Conservation (phyloP, 108 stramenopile species). For the Nannochloropsis oceanica region DNA sequence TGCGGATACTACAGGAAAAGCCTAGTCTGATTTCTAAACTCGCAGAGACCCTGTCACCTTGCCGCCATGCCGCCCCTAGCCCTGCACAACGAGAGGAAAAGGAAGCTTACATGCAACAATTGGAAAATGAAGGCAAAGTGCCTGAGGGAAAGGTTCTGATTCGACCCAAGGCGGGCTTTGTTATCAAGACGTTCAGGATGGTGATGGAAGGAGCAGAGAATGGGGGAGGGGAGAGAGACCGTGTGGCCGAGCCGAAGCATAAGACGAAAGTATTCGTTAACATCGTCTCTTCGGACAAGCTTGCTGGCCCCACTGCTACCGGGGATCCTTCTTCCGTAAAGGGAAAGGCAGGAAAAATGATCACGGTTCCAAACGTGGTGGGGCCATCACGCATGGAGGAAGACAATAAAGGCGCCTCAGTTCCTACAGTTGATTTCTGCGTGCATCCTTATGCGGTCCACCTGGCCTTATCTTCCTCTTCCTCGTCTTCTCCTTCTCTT, state of each 20-base stretch:
- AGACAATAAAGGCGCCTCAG: not conserved
- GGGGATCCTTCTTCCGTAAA: no score
- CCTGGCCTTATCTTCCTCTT: not conserved
- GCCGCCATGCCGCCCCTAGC: no score
- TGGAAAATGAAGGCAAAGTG: not conserved
- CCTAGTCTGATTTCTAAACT: no score
- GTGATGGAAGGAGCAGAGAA: not conserved
- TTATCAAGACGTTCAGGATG: not conserved
- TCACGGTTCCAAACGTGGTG: not conserved
- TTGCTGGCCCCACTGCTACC: no score
- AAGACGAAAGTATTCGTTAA: not conserved
- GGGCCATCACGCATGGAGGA: not conserved
- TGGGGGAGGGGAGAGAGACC: not conserved
- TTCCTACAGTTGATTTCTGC: not conserved
- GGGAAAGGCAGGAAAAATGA: no score
- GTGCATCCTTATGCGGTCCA: not conserved
- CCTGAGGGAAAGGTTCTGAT: not conserved
- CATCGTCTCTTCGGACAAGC: not conserved
- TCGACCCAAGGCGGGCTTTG: not conserved
- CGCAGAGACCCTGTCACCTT: no score
- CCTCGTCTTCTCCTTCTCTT: no score
- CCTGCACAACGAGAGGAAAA: no score
- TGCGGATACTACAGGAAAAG: no score
- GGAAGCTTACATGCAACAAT: no score
- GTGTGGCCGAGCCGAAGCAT: not conserved